Percentiles rank a stretch among this genome's conserved stretches.
These are phyloP conservation scores for Sporisorium scitamineum DNA, from an alignment of 1,284 basidiomycete species.

Conservation along the genomic window DNA sequence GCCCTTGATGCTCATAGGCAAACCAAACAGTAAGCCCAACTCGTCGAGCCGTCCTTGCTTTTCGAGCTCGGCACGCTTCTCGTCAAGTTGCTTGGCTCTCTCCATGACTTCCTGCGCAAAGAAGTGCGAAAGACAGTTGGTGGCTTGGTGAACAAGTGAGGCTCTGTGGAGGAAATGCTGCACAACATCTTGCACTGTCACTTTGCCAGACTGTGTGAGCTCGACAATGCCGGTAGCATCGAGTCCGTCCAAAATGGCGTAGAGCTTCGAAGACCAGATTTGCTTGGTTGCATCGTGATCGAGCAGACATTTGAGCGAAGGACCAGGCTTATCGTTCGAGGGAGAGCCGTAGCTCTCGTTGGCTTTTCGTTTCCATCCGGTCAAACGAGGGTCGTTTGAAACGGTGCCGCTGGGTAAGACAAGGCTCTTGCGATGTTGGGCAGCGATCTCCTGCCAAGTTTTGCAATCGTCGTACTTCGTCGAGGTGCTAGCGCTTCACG, in stretches of 20 bases:
- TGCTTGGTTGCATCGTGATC: conserved; percentile 2
- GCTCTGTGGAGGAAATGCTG: conserved; percentile 34
- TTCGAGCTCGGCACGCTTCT: conserved; percentile 15
- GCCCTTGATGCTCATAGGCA: conserved; percentile 57
- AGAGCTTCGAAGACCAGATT: conserved; percentile 26
- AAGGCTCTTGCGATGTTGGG: conserved; percentile 21
- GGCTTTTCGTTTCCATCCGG: conserved; percentile 19
- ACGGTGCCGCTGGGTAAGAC: conserved; percentile 8
- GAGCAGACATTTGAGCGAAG: conserved; percentile 23
- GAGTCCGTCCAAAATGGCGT: conserved; percentile 10
- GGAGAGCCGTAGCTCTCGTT: conserved; percentile 11
- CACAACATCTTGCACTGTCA: conserved; percentile 17
- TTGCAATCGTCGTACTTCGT: conserved; percentile 9
- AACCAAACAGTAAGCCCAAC: conserved; percentile 41
- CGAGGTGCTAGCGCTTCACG: neutral
- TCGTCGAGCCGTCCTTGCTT: conserved; percentile 19
- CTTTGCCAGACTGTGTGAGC: conserved; percentile 25
- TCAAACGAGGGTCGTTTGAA: conserved; percentile 10
- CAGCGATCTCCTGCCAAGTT: conserved; percentile 31
- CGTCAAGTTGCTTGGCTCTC: conserved; percentile 34
- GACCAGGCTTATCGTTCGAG: conserved; percentile 20
- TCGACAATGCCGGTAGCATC: conserved; percentile 36
- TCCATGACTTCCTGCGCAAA: conserved; percentile 25
- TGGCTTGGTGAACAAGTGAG: conserved; percentile 48
- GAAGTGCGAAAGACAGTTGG: conserved; percentile 49